Evolutionary conservation across 2,329 filamentous ascomycete genomes (phyloP), one percentile per base, ranked within the genome.

Genomic region (Hypocrella siamensis): DNA sequence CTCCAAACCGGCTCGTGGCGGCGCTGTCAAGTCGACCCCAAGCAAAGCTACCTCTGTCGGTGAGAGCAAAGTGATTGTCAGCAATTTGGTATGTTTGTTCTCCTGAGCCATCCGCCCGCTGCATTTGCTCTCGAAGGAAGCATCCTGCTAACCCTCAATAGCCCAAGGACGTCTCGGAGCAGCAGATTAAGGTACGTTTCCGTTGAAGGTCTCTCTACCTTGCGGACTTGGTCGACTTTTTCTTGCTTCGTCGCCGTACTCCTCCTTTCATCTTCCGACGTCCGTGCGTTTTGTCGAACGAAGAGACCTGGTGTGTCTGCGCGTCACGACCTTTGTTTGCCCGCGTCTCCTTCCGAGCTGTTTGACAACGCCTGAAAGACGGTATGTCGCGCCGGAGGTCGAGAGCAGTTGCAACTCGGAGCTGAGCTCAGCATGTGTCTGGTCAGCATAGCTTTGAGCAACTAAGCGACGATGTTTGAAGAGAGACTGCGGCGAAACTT

Each of bases 101-200:
- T n/a, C n/a, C n/a, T n/a, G n/a, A n/a, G n/a, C n/a, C n/a, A n/a
- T n/a, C n/a, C n/a, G n/a, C n/a, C n/a, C n/a, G 31, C 15, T 79
- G 63, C 79, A 57, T 17, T 14, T 17, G 14, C 16, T 15, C 11
- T 28, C 0, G n/a, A 17, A n/a, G n/a, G 7, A 11, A 14, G 17
- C 24, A 19, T 16, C 10, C 14, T 28, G 22, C 27, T 31, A 34
- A 28, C 8, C 8, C 11, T 28, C 16, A 12, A 17, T 18, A 96
- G 84, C 90, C 90, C 57, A 77, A 79, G 67, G 90, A 98, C 75
- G 85, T 98, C 60, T 83, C 76, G 63, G 88, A 96, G 72, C 67
- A 65, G 65, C 83, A 92, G 77, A 92, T 98, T 67, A 96, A 98
- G 90, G 90, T 98, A 98, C 92, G 90, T 98, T 85, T 80, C 85